Conservation (phyloP, 1,139 yeast species). For the Hanseniaspora gamundiae region DNA sequence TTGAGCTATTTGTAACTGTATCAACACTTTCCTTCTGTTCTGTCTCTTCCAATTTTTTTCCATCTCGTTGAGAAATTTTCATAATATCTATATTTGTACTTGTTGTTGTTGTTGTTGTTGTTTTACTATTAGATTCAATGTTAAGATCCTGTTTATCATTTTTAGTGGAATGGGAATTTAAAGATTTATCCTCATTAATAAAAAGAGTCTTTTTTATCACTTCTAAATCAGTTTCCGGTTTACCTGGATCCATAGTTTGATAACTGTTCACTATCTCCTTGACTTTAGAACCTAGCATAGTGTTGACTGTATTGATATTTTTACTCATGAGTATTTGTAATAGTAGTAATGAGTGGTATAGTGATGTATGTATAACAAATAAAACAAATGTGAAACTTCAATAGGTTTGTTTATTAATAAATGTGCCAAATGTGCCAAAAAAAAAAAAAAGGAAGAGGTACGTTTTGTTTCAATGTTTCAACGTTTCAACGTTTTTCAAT, state of each 20-base stretch:
- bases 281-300: not conserved
- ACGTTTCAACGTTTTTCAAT: no score
- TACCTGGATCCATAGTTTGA: slow-evolving; percentile 34
- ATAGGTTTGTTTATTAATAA: no score
- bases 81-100: slow-evolving; percentile 13
- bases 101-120: slow-evolving; percentile 8
- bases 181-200: not conserved
- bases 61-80: not conserved
- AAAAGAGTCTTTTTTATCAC: not conserved
- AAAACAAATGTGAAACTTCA: no score
- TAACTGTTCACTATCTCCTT: not conserved
- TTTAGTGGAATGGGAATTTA: not conserved
- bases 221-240: slow-evolving; percentile 14
- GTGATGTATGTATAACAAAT: no score
- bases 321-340: no score
- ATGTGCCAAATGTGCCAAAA: no score
- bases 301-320: not conserved
- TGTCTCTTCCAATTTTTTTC: no score
- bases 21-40: not conserved
- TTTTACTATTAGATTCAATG: not conserved
- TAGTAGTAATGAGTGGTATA: no score
- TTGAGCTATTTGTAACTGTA: not conserved
- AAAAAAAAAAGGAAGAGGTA: no score
- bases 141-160: not conserved
- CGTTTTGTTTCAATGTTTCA: no score